Evolutionary conservation across 805 yeast species (phyloP), one percentile per base, ranked within the genome.

Genomic region (Suhomyces faveliae): DNA sequence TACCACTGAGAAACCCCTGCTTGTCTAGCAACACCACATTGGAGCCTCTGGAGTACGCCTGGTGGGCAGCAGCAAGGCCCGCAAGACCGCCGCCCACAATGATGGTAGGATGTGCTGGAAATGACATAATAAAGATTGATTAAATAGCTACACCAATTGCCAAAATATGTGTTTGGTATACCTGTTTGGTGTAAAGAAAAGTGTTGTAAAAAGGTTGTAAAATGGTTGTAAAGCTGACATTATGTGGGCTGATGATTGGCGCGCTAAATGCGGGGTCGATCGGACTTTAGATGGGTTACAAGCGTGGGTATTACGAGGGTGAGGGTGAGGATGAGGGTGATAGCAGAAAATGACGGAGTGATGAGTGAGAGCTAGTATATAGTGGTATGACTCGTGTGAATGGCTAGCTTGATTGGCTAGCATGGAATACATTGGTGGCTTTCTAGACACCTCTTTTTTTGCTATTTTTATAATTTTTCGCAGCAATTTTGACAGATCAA

Each of bases 71-170:
- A 7, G 82, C 70, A 21, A 83, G 69, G 4, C 87, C 87, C 4
- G 87, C 83, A 29, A 83, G 66, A 1, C 87, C 87, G 5, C 84
- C 84, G 4, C 87, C 87, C 33, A 83, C 85, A 15, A 83, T 68
- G 25, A 83, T 72, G 7, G 80, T 62, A 0, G 79, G 71, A 42
- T 68, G 69, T 25, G 47, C 25, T 4, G 76, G 74, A 42, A 47
- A 37, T 2, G 44, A 10, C 37, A 30, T 41, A 11, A 27, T 27
- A 27, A 17, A 15, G 43, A 11, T 27, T 12, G 30, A 5, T 4
- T 5, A 3, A 27, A 27, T 27, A 5, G 23, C 7, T 5, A 22
- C 23, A 22, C 23, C 23, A n/a, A n/a, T n/a, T n/a, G n/a, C n/a
- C n/a, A n/a, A n/a, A n/a, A n/a, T n/a, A n/a, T n/a, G n/a, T n/a